Percentiles rank a stretch among this genome's conserved stretches.
Conservation (phyloP, 345 rosid species). For the Odontarrhena argentea region DNA sequence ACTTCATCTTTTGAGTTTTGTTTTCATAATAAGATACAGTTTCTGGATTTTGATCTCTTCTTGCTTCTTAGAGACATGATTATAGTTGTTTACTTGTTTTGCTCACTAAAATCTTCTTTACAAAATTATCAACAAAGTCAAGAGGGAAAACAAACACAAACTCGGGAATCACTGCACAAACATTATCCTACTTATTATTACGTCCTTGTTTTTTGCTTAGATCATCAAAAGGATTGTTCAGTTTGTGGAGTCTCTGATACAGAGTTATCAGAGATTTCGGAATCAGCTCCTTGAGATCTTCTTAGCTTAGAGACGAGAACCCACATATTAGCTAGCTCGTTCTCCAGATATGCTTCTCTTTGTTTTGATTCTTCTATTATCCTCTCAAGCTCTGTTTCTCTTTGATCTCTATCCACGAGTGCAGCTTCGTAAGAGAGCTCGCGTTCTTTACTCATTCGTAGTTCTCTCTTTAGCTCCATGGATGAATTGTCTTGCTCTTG, state of each 20-base stretch:
- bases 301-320: conserved; percentile 92
- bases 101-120: conserved; percentile 25
- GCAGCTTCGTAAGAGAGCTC: conserved; percentile 86
- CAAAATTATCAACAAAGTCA: conserved; percentile 30
- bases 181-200: conserved; percentile 13
- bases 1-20: not conserved
- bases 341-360: conserved; percentile 93
- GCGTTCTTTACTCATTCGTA: conserved; percentile 74
- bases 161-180: conserved; percentile 40
- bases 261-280: conserved; percentile 45
- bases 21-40: conserved; percentile 13
- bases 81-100: not conserved
- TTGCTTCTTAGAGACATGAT: too few species aligned
- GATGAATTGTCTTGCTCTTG: conserved; percentile 64
- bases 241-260: conserved; percentile 38
- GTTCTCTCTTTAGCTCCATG: conserved; percentile 77
- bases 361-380: conserved; percentile 90
- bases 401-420: conserved; percentile 72
- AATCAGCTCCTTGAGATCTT: conserved; percentile 60
- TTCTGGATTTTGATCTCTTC: not conserved
- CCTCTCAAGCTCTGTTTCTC: conserved; percentile 76
- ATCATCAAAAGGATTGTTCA: conserved; percentile 41
- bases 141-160: conserved; percentile 14
- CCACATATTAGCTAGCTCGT: conserved; percentile 99
- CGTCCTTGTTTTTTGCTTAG: not conserved